Conservation (phyloP, 345 rosid genomes). For the Pistacia atlantica region DNA sequence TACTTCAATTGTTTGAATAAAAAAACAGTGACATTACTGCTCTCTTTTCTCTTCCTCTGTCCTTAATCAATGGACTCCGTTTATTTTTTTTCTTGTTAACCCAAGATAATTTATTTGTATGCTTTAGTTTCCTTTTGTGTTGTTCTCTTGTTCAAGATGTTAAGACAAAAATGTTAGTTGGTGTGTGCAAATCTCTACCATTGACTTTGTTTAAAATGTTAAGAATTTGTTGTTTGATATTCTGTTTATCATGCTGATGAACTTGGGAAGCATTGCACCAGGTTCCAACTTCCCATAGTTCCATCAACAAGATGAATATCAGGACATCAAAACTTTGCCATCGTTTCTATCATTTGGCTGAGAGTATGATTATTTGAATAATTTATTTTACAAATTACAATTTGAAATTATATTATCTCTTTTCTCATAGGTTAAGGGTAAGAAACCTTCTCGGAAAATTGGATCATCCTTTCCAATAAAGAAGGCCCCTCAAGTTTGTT, state of each 20-base stretch:
- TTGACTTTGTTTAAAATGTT: not conserved
- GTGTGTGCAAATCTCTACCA: not conserved
- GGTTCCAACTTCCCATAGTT: not conserved
- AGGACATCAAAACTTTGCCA: not conserved
- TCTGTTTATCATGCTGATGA: not conserved
- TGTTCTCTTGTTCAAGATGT: not conserved
- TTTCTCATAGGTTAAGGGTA: conserved; percentile 18
- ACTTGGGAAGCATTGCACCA: not conserved
- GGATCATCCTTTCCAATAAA: conserved; percentile 64
- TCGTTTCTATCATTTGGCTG: not conserved
- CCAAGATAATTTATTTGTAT: no score
- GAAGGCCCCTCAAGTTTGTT: conserved; percentile 46
- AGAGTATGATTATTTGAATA: not conserved
- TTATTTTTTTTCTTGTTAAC: no score
- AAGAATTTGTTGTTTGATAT: not conserved
- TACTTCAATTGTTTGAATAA: no score
- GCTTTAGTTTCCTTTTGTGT: not conserved
- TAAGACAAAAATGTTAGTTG: not conserved
- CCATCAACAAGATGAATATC: not conserved
- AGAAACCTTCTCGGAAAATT: conserved; percentile 21
- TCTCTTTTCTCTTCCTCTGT: no score
- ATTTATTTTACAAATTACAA: not conserved
- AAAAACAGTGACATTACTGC: no score
- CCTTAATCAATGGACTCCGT: no score
- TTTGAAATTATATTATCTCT: no score